These are phyloP conservation scores for Ascoidea rubescens DNA, from an alignment of 805 yeast genomes.

Conservation along the genomic window DNA sequence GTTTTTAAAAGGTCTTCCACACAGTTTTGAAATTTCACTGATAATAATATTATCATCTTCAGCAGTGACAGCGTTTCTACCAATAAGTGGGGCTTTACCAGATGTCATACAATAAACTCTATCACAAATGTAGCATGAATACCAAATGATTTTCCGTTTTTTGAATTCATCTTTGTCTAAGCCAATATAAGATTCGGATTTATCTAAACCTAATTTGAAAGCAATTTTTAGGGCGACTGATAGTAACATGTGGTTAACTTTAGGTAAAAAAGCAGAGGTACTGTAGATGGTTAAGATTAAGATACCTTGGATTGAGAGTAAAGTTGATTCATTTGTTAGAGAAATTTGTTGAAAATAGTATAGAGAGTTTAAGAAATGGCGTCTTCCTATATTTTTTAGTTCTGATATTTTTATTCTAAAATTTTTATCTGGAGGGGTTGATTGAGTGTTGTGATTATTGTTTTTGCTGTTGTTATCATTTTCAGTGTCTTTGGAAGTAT, in stretches of 20 bases:
- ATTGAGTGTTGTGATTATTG: no score
- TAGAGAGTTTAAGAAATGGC: not conserved
- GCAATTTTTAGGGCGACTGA: constrained; percentile 18
- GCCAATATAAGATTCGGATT: constrained; percentile 28
- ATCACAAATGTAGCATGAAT: constrained; percentile 33
- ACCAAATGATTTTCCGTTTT: constrained; percentile 31
- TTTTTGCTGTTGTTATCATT: no score
- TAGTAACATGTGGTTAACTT: no score
- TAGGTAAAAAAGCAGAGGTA: no score
- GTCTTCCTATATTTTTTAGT: not conserved
- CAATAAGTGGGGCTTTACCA: constrained; percentile 36
- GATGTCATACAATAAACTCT: constrained; percentile 27
- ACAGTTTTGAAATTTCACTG: no score
- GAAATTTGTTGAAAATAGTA: not conserved
- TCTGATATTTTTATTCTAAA: not conserved
- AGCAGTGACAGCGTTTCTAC: constrained; percentile 24
- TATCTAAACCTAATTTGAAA: constrained; percentile 42
- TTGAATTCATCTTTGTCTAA: constrained; percentile 23
- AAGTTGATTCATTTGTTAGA: constrained; percentile 17
- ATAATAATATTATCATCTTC: no score
- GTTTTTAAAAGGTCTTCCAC: no score
- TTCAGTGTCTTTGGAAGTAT: no score
- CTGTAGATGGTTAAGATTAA: no score
- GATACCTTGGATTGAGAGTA: no score
- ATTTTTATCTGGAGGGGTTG: no score